A percentile compares a stretch with the other conserved stretches of the same genome.
These are phyloP conservation scores for Soucietia sequanensis DNA, from an alignment of 805 yeast species.

Conservation along the genomic window DNA sequence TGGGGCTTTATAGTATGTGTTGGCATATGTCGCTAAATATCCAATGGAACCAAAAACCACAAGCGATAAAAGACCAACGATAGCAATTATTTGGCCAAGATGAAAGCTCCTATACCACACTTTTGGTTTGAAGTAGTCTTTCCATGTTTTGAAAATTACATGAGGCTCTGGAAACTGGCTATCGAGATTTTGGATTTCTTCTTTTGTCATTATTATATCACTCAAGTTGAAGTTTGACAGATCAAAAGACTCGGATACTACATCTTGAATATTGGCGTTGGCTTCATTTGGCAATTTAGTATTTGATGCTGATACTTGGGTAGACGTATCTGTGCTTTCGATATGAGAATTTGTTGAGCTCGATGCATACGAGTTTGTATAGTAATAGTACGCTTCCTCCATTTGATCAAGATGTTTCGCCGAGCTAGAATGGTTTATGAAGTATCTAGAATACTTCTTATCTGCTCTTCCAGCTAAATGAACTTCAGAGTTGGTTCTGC, in stretches of 20 bases:
- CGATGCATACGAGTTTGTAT: neutral
- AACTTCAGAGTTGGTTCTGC: constrained; percentile 6
- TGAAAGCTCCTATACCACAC: no score
- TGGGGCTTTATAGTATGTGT: constrained; percentile 2
- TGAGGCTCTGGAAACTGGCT: no score
- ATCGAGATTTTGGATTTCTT: constrained; percentile 4
- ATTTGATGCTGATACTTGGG: no score
- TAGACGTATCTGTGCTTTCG: no score
- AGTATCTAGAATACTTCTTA: constrained; percentile 12
- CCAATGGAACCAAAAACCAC: constrained; percentile 13
- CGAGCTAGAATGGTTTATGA: constrained; percentile 1
- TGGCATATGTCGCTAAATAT: constrained; percentile 8
- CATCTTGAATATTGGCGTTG: no score
- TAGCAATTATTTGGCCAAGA: constrained; percentile 10
- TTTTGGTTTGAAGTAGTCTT: no score
- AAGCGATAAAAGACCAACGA: constrained; percentile 6
- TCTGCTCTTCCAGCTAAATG: constrained; percentile 9
- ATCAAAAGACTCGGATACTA: constrained; percentile 9
- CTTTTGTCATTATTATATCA: neutral
- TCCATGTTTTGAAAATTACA: no score
- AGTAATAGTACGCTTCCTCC: constrained; percentile 14
- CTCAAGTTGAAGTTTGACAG: neutral
- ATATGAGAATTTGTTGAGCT: no score
- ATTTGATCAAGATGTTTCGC: constrained; percentile 7
- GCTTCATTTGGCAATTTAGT: no score